These are phyloP conservation scores for Coffea humblotiana DNA, from an alignment of 305 asterid genomes.

Conservation along the genomic window DNA sequence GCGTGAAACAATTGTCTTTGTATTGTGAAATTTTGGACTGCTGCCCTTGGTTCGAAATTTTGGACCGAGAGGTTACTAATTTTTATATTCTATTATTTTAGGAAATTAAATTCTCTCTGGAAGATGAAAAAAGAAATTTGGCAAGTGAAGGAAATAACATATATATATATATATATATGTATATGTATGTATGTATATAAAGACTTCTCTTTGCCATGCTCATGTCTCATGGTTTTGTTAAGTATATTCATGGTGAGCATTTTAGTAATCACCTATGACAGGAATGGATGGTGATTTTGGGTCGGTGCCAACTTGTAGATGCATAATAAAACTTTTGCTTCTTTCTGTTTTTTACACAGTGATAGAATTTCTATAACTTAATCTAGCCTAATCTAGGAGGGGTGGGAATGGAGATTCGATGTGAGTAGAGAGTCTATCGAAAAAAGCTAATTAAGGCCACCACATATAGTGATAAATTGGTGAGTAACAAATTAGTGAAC, in stretches of 20 bases:
- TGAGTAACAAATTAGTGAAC: too few relatives aligned
- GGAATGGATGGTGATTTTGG: background rate
- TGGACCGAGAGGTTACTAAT: conserved; percentile 89
- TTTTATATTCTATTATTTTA: background rate
- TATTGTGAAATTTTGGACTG: conserved; percentile 99
- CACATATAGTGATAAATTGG: too few relatives aligned
- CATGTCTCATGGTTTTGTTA: background rate
- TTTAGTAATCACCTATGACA: background rate
- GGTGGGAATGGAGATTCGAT: too few relatives aligned
- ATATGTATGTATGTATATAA: too few relatives aligned
- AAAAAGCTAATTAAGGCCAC: too few relatives aligned
- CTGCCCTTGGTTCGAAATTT: conserved; percentile 99
- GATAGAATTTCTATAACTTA: too few relatives aligned
- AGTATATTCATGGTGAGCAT: background rate
- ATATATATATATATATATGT: too few relatives aligned
- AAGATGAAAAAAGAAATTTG: too few relatives aligned
- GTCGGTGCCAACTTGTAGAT: background rate
- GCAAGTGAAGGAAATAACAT: background rate
- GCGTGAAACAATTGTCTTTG: conserved; percentile 93
- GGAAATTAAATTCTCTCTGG: background rate
- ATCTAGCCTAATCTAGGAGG: too few relatives aligned
- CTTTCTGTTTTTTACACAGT: too few relatives aligned
- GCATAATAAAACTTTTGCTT: too few relatives aligned
- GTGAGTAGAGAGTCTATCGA: too few relatives aligned
- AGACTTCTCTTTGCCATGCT: background rate